These are phyloP conservation scores for Syzygium syzygioides DNA, from an alignment of 441 rosid species.

Conservation along the genomic window DNA sequence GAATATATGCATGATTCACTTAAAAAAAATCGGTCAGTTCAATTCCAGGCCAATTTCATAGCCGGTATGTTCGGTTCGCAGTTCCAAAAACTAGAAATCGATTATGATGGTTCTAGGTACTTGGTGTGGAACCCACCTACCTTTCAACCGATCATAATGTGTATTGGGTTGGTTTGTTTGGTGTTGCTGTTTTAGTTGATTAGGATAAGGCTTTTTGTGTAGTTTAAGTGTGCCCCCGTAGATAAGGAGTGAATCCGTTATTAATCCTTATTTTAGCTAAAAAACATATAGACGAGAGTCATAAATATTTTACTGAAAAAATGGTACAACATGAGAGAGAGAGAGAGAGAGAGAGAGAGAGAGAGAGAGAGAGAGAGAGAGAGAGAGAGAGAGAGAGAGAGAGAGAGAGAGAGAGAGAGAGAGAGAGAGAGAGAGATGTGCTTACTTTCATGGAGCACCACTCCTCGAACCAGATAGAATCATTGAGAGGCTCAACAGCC, in stretches of 20 bases:
- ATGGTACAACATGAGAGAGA: too few species aligned
- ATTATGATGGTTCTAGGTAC: background rate
- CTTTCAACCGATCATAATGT: background rate
- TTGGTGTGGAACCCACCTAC: background rate
- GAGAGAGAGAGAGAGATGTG: too few species aligned
- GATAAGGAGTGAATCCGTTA: background rate
- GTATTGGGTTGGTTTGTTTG: background rate
- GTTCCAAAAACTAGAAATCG: background rate
- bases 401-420: too few species aligned
- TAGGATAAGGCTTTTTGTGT: background rate
- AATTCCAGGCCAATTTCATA: background rate
- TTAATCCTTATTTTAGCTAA: too few species aligned
- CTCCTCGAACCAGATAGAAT: too few species aligned
- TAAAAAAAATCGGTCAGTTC: background rate
- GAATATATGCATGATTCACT: background rate
- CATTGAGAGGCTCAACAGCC: too few species aligned
- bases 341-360: too few species aligned
- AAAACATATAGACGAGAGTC: too few species aligned
- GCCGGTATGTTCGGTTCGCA: fast-evolving
- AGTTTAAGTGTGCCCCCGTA: background rate
- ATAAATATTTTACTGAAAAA: too few species aligned
- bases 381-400: too few species aligned
- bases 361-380: too few species aligned
- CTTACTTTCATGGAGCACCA: too few species aligned
- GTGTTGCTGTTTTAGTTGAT: background rate